Evolutionary conservation across 139 green algal genomes (phyloP).

Genomic region (Penium margaritaceum): DNA sequence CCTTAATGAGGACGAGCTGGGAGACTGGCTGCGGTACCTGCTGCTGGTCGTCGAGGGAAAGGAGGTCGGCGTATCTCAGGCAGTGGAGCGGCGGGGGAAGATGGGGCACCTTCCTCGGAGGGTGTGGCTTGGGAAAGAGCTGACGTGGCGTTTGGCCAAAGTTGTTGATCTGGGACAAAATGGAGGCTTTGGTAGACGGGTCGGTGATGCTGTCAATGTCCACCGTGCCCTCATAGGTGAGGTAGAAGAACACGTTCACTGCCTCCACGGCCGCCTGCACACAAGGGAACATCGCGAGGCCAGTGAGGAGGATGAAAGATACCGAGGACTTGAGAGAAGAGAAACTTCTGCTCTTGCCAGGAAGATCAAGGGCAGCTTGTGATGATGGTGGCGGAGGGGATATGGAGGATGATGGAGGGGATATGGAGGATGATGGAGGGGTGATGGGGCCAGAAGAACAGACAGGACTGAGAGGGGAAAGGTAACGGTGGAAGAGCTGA

Average conservation of each 20-base stretch:
- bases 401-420: no score
- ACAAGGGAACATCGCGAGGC: no score
- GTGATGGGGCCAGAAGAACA: no score
- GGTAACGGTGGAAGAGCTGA: no score
- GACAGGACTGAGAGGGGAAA: no score
- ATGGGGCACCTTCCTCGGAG: background rate
- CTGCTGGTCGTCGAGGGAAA: constrained; percentile 7
- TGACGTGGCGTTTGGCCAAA: constrained; percentile 52
- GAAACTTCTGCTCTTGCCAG: no score
- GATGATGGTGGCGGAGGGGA: no score
- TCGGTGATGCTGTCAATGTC: constrained; percentile 48
- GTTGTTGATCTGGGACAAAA: constrained; percentile 48
- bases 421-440: no score
- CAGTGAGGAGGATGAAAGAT: no score
- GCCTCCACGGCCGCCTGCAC: constrained; percentile 38
- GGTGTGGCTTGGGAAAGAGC: constrained; percentile 44
- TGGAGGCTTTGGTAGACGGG: constrained; percentile 1
- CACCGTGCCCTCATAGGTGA: constrained; percentile 55
- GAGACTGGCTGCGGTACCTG: constrained; percentile 23
- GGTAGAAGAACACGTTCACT: constrained; percentile 53
- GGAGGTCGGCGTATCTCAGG: constrained; percentile 6
- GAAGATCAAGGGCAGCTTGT: no score
- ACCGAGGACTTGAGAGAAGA: no score
- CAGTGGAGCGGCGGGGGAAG: background rate
- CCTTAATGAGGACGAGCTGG: constrained; percentile 14